Evolutionary conservation across 2,329 filamentous ascomycete species (phyloP), one percentile per base, ranked within the genome.

Genomic region (Lasiodiplodia hormozganensis): DNA sequence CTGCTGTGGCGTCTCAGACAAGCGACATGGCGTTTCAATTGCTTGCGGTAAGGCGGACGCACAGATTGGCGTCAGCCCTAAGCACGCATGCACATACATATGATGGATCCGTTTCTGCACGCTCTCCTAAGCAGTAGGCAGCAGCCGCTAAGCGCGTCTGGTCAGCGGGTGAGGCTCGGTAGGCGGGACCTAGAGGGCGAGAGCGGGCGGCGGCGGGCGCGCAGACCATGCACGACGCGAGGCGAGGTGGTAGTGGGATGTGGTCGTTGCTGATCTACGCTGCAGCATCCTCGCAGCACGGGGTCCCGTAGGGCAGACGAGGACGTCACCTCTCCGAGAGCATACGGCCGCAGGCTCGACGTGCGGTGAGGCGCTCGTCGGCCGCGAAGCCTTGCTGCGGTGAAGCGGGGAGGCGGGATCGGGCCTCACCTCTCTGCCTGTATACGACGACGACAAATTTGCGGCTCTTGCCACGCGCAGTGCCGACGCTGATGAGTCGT

Each of bases 391-490:
- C 7, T 34, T 34, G 7, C 31, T 64, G 60, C 60, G 60, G 60
- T 64, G 60, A 31, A 62, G 57, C 57, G 57, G 23, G 57, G 38
- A 49, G 40, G 28, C 56, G 56, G 56, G 36, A 62, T 62, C 38
- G 60, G 60, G 60, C 60, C 60, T 64, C 60, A 64, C 47, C 47
- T 64, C 47, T 64, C 60, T 28, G 28, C 10, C n/a, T 21, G 60
- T 40, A 38, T 51, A 49, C 34, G 34, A 57, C 57, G 40, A 34
- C 58, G 40, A 31, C 43, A 62, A 62, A 31, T 34, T 38, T 43
- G 40, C 58, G 58, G 58, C 58, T 62, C 58, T 62, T 62, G 58
- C 58, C 58, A 62, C 40, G 58, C 60, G 12, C 57, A 25, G 57
- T 25, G 49, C 57, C 21, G 57, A 49, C 57, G 23, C n/a, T n/a